Conservation (phyloP, 2,329 filamentous ascomycete species). For the Furcasterigmium furcatum region DNA sequence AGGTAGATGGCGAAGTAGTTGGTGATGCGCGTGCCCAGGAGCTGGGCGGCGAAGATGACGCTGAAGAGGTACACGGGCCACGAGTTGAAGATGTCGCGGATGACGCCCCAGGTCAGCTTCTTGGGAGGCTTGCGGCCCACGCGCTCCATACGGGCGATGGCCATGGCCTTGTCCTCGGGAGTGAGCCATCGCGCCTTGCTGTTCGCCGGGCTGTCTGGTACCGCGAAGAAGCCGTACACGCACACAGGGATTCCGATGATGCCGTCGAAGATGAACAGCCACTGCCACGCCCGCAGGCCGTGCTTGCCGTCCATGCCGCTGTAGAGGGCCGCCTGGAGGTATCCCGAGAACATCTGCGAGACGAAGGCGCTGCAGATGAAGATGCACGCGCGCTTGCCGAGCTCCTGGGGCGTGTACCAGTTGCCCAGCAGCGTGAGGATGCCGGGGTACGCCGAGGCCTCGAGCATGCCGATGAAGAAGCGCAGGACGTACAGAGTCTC, state of each 20-base stretch:
- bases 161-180: conserved; percentile 18
- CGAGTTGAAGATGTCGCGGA: conserved; percentile 21
- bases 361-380: conserved; percentile 33
- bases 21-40: conserved; percentile 30
- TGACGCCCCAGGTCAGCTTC: conserved; percentile 21
- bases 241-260: conserved; percentile 27
- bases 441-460: conserved; percentile 32
- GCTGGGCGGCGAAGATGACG: conserved; percentile 24
- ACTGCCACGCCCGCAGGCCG: conserved; percentile 38
- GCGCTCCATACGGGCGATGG: conserved; percentile 23
- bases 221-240: conserved; percentile 25
- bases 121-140: conserved; percentile 24
- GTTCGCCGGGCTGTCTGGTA: conserved; percentile 26
- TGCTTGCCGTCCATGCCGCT: conserved; percentile 30
- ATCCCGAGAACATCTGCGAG: conserved; percentile 39
- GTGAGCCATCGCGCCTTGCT: conserved; percentile 24
- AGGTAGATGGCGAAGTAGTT: conserved; percentile 30
- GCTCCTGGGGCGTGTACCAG: conserved; percentile 39
- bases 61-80: conserved; percentile 29
- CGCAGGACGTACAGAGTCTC: conserved; percentile 33
- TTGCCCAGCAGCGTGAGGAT: conserved; percentile 35
- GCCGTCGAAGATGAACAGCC: conserved; percentile 43
- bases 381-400: conserved; percentile 37
- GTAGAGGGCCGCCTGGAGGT: conserved; percentile 38
- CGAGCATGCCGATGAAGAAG: conserved; percentile 39